phyloP scores from a whole-genome alignment of 2,329 filamentous ascomycete species.

The Microsporum ferrugineum region DNA sequence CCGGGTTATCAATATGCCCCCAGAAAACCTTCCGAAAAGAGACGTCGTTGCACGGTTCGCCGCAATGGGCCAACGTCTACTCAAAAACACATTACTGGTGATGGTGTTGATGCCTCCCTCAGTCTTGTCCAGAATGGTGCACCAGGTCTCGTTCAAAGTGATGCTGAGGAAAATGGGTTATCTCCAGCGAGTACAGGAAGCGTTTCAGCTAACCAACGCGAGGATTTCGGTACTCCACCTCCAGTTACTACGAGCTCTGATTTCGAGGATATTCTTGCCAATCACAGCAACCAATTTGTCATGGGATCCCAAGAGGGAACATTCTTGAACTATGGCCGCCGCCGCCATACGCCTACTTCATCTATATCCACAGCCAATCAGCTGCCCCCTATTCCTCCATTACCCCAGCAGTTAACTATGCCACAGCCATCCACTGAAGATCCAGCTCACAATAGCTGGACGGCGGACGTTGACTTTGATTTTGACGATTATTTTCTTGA shows the following conservation, averaged over 20 bases:
- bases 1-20: constrained; percentile 39
- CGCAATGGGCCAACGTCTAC: constrained; percentile 6
- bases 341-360: background rate
- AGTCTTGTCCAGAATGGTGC: background rate
- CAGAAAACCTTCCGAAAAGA: constrained; percentile 37
- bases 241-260: background rate
- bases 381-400: background rate
- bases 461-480: constrained; percentile 10
- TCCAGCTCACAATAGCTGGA: background rate
- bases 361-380: background rate
- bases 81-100: background rate
- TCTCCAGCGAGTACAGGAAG: constrained; percentile 4
- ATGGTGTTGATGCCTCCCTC: background rate
- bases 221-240: background rate
- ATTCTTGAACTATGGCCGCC: constrained; percentile 8
- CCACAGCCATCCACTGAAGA: background rate
- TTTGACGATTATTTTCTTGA: constrained; percentile 11
- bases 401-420: background rate
- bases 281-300: constrained; percentile 8
- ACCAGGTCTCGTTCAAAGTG: background rate
- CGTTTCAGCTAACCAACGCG: background rate
- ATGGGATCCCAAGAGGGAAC: constrained; percentile 5
- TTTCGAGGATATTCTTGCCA: constrained; percentile 4
- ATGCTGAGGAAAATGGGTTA: background rate
- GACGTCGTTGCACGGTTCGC: constrained; percentile 33